These are phyloP conservation scores for Melaleuca quinquenervia DNA, from an alignment of 345 rosid species.

Conservation along the genomic window DNA sequence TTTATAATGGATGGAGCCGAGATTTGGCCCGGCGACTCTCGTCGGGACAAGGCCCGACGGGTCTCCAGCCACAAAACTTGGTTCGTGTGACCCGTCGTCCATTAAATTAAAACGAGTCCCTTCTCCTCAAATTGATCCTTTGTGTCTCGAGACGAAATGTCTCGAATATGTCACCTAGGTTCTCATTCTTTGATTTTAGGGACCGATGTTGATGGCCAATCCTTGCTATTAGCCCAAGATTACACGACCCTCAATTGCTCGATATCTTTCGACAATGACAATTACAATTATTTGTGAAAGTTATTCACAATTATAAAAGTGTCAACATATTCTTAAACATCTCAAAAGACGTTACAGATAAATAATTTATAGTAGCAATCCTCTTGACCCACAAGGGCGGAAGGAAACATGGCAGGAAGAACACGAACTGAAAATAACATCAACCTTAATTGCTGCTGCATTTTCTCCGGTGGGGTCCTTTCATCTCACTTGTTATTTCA, in stretches of 20 bases:
- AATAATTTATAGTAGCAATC: neutral
- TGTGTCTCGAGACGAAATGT: neutral
- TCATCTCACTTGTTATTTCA: neutral
- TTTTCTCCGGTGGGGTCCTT: neutral
- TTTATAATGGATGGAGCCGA: neutral
- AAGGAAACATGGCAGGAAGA: neutral
- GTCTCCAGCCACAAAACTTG: neutral
- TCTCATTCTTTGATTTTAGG: neutral
- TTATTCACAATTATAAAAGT: neutral
- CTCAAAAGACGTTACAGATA: neutral
- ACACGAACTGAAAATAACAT: neutral
- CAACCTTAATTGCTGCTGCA: neutral
- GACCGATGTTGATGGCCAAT: accelerated
- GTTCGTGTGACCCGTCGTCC: neutral
- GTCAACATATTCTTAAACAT: neutral
- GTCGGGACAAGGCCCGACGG: neutral
- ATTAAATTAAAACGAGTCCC: neutral
- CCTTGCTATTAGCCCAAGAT: accelerated
- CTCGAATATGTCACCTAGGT: accelerated
- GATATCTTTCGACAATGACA: accelerated
- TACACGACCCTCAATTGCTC: accelerated
- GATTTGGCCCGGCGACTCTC: neutral
- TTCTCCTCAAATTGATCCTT: neutral
- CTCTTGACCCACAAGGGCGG: neutral
- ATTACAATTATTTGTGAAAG: neutral